Percentiles rank a stretch among this genome's conserved stretches.
phyloP scores from a whole-genome alignment of 179 eudicot genomes.

The Vitellaria paradoxa region DNA sequence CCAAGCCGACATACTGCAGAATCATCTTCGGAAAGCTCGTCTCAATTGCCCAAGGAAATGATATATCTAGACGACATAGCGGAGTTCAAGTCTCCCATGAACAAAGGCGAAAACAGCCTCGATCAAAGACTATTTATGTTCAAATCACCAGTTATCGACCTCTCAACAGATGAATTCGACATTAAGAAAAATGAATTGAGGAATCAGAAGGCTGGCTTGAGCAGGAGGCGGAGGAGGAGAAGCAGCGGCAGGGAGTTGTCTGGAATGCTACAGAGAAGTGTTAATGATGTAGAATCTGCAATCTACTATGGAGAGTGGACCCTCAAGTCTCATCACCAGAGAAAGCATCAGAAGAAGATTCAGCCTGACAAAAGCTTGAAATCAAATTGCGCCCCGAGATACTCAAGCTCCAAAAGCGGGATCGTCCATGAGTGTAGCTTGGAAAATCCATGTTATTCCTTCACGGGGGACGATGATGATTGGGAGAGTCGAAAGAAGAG shows the following conservation, averaged over 20 bases:
- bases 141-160: slow-evolving; percentile 24
- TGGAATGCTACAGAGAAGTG: slow-evolving; percentile 38
- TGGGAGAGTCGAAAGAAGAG: slow-evolving; percentile 4
- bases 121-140: slow-evolving; percentile 74
- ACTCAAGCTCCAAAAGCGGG: background rate
- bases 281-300: slow-evolving; percentile 21
- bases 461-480: slow-evolving; percentile 9
- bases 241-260: slow-evolving; percentile 16
- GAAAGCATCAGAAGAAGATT: slow-evolving; percentile 32
- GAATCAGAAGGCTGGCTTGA: slow-evolving; percentile 7
- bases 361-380: background rate
- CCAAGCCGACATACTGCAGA: background rate
- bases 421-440: slow-evolving; percentile 16
- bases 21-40: slow-evolving; percentile 34
- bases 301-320: slow-evolving; percentile 28
- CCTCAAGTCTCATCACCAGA: slow-evolving; percentile 11
- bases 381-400: background rate
- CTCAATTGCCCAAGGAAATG: slow-evolving; percentile 23
- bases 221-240: slow-evolving; percentile 12
- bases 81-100: slow-evolving; percentile 47
- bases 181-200: background rate
- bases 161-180: background rate
- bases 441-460: slow-evolving; percentile 30
- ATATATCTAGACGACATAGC: slow-evolving; percentile 55
- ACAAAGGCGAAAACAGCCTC: slow-evolving; percentile 24